Evolutionary conservation across 768 basidiomycete species (phyloP), one percentile per base, ranked within the genome.

Genomic region (Saitozyma sp.): DNA sequence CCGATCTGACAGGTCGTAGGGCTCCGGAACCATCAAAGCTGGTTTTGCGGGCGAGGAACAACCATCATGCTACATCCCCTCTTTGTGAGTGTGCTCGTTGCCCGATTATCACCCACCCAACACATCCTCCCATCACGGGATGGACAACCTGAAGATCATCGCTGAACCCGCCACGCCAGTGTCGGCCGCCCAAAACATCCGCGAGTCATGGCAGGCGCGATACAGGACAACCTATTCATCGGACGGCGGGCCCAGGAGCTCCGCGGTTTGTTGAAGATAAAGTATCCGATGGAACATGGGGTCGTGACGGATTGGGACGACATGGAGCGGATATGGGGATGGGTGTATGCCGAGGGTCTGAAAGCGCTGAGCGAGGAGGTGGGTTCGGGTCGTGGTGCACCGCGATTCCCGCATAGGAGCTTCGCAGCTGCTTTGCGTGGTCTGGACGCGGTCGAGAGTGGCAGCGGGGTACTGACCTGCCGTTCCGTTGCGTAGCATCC

Each of bases 261-360:
- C 68, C 84, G 96, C 58, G 96, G 96, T 9, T 83, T 99, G 68
- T 83, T 99, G 69, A 95, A 95, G 84, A 94, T 98, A 73, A 95
- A 94, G 80, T 99, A 98, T 77, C 96, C 96, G 37, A 97, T 99
- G 88, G 92, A 95, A 78, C 96, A 98, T 79, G 96, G 96, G 11
- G 93, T 99, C 63, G 96, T 99, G 39, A 95, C 91, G 43, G 92
- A 99, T 82, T 99, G 96, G 95, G 96, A 99, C 77, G 96, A 99
- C 77, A 99, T 99, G 96, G 96, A 99, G 79, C 87, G 91, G 63
- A 97, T 99, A 84, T 99, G 96, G 96, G 89, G 85, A 68, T 94
- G 92, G 89, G 90, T 98, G 52, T 99, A 97, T 77, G 88, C 90
- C 19, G 93, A 98, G 77, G 95, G 96, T 76, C 83, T 98, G 50